Base-by-base conservation (phyloP, 2,329 filamentous ascomycete genomes). In the Trichophyton simii region DNA sequence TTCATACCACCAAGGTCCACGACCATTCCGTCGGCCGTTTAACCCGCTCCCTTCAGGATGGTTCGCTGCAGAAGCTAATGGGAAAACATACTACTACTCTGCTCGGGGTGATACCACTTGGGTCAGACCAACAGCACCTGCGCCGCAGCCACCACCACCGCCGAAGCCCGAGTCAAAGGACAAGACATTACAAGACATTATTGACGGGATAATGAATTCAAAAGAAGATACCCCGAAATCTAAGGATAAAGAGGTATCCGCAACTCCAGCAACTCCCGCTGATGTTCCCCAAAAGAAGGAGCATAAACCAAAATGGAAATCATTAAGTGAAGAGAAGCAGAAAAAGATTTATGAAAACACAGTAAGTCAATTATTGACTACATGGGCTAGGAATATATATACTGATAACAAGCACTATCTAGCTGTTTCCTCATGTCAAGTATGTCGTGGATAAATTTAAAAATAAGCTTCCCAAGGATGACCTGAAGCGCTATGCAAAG, bases 321-420 rank as follows among this genome's bases (percentile, higher is more conserved):
- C 75, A 59, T 77, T 77, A 63, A 73, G 75, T 60, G 72, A 79
- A 66, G 91, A 96, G 66, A 96, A 96, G 75, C 89, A 94, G 75
- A 95, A 91, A 83, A 96, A 90, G 77, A 80, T 96, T 1, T 97
- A 96, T 69, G 91, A 96, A 73, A 91, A 91, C 70, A 95, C 91
- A 59, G 90, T 95, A 80, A 73, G 88, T 11, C 22, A 28, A 34
- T 25, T 48, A 34, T 3, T 8, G n/a, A 25, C 20, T 20, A 25
- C 15, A 13, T 42, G 15, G 15, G 20, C 11, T 22, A 55, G 28
- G 9, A 31, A 31, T 31, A 18, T 20, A 57, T n/a, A 58, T 6
- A 18, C 58, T 59, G 48, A 59, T 58, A 9, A 20, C 8, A 7
- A 55, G 13, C 22, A 18, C 7, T 22, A 7, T 61, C 31, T 60